Conservation (phyloP, 441 rosid species). For the Jatropha podagrica region DNA sequence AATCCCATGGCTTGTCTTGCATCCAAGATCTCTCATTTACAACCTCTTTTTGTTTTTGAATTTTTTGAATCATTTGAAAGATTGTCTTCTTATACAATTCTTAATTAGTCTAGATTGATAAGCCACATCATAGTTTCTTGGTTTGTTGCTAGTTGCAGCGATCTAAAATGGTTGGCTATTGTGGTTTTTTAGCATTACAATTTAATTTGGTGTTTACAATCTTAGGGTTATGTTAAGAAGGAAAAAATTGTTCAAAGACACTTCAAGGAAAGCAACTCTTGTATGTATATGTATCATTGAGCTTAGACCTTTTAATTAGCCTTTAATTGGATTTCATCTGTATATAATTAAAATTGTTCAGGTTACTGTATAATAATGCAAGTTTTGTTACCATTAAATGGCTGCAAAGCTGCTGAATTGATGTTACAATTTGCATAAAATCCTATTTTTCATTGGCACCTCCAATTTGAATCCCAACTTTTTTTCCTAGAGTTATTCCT, state of each 20-base stretch:
- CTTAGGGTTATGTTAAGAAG: constrained; percentile 51
- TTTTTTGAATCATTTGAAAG: constrained; percentile 34
- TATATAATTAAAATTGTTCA: background rate
- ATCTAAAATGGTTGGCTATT: background rate
- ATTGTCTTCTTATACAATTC: background rate
- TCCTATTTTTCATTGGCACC: no score
- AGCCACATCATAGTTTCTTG: background rate
- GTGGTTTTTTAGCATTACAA: background rate
- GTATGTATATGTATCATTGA: constrained; percentile 82
- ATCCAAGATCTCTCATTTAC: constrained; percentile 53
- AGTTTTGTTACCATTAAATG: constrained; percentile 12
- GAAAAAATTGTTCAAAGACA: constrained; percentile 89
- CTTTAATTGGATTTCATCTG: background rate
- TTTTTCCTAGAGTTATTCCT: no score
- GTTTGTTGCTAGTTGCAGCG: background rate
- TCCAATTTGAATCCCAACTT: no score
- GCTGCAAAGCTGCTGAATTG: no score
- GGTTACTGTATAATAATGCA: background rate
- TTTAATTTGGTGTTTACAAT: background rate
- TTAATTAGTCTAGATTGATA: background rate
- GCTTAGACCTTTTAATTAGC: constrained; percentile 69
- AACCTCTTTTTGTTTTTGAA: no score
- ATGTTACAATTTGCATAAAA: no score
- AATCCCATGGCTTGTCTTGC: constrained; percentile 86
- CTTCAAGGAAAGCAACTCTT: constrained; percentile 71